A percentile compares a stretch with the other conserved stretches of the same genome.
phyloP scores from a whole-genome alignment of 1,284 basidiomycete genomes.

The Pseudomicrostroma phylloplanum region DNA sequence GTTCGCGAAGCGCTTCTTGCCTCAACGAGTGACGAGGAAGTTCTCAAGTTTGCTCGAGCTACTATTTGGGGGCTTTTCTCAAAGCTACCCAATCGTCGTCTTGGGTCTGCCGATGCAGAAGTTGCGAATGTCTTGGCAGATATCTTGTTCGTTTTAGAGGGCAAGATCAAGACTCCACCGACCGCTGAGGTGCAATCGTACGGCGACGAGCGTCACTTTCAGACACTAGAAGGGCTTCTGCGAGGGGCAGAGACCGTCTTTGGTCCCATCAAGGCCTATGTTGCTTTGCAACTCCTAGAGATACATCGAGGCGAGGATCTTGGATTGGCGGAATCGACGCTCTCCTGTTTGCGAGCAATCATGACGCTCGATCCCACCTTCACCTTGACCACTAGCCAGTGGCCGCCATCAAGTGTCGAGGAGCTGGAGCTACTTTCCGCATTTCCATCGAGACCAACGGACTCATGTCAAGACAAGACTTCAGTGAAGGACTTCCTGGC shows the following conservation, averaged over 20 bases:
- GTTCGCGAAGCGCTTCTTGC: slow-evolving; percentile 5
- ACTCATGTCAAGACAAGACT: too few species aligned
- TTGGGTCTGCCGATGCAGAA: slow-evolving; percentile 39
- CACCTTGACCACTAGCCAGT: background rate
- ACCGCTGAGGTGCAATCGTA: background rate
- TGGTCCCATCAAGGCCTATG: slow-evolving; percentile 8
- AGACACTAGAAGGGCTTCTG: background rate
- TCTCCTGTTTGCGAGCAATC: slow-evolving; percentile 13
- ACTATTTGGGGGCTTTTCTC: slow-evolving; percentile 43
- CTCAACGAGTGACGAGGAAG: background rate
- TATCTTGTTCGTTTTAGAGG: slow-evolving; percentile 56
- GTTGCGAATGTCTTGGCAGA: slow-evolving; percentile 65
- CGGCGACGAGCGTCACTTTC: background rate
- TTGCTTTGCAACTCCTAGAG: slow-evolving; percentile 15
- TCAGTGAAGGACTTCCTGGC: too few species aligned
- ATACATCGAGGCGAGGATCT: slow-evolving; percentile 8
- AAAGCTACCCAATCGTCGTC: slow-evolving; percentile 1
- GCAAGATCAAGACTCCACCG: slow-evolving; percentile 41
- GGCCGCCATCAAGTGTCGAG: slow-evolving; percentile 33
- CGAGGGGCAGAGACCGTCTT: background rate
- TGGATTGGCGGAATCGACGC: slow-evolving; percentile 15
- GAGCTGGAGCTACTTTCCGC: slow-evolving; percentile 59
- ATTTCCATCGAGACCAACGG: background rate
- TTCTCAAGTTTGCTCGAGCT: slow-evolving; percentile 23
- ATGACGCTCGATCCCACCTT: background rate